Evolutionary conservation across 2,329 filamentous ascomycete genomes (phyloP).

Genomic region (Fonsecaea pugnacius): DNA sequence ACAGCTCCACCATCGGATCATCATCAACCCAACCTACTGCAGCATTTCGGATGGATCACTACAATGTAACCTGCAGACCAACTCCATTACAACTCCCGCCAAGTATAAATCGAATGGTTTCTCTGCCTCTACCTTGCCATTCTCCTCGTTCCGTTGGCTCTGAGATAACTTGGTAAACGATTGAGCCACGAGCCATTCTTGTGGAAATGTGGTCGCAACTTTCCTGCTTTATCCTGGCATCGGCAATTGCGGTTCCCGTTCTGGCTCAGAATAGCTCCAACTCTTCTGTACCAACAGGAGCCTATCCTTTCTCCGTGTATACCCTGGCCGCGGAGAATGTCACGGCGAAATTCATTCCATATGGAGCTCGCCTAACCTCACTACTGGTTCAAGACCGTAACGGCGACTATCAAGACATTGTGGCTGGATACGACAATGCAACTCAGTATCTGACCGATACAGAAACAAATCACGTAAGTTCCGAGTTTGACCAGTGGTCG

Average conservation of each 20-base stretch:
- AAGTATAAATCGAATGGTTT: neutral
- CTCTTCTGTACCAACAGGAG: constrained; percentile 21
- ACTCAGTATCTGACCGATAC: constrained; percentile 51
- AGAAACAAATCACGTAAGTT: constrained; percentile 43
- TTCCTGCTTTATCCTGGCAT: constrained; percentile 15
- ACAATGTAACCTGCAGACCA: constrained; percentile 13
- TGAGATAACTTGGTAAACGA: neutral
- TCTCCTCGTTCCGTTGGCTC: neutral
- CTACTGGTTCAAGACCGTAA: constrained; percentile 57
- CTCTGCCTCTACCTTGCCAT: neutral
- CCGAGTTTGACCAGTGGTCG: neutral
- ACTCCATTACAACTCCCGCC: neutral
- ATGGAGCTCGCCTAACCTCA: constrained; percentile 54
- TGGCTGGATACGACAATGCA: constrained; percentile 56
- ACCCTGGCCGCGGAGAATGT: constrained; percentile 54
- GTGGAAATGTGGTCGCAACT: constrained; percentile 22
- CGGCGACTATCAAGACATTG: constrained; percentile 55
- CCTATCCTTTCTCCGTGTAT: constrained; percentile 47
- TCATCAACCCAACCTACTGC: neutral
- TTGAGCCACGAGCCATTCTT: neutral
- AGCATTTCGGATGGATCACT: neutral
- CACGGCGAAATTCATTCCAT: constrained; percentile 54
- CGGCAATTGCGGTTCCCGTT: constrained; percentile 19
- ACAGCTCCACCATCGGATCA: constrained; percentile 15
- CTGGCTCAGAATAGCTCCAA: constrained; percentile 30